Evolutionary conservation across 2,329 filamentous ascomycete genomes (phyloP), one percentile per base, ranked within the genome.

Genomic region (Pseudogymnoascus pannorum): DNA sequence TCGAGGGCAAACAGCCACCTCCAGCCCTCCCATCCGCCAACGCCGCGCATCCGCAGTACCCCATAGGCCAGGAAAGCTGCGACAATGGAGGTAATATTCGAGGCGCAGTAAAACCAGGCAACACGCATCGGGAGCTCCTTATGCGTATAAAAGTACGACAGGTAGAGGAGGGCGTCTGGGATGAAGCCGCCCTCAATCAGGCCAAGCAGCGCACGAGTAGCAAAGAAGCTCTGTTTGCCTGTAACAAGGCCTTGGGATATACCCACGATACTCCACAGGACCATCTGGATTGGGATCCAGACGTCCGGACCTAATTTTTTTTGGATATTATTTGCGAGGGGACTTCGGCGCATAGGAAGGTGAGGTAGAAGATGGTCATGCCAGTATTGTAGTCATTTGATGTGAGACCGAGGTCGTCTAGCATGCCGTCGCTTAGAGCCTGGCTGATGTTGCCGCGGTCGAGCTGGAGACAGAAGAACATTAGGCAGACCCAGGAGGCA

Each of bases 91-190:
- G 77, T 78, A 2, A 71, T 72, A 58, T 77, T 74, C 54, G 82
- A 84, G 2, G 81, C 75, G 1, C 31, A 79, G 86, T 85, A 88
- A 72, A 88, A 88, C 74, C 79, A 87, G 60, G 81, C 82, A 26
- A 89, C 73, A 0, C 86, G 78, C 33, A 80, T 78, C 0, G 86
- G 85, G 2, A 88, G 76, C 70, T 87, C 79, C 64, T 76, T 78
- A 1, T 82, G 80, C 8, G 81, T 88, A 72, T 88, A 89, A 74
- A 84, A 89, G 70, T 88, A 89, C 83, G 4, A 87, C 75, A 89
- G 76, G 68, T 88, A 89, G 0, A 86, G 73, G 59, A 87, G 81
- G 44, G 78, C 33, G 68, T 81, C 83, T 4, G 84, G 83, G 61
- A 87, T 86, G 64, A 87, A 87, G 2, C 83, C 74, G 14, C 70